Percentiles rank a stretch among this genome's conserved stretches.
Conservation (phyloP, 495 filamentous ascomycete species). For the Amphirosellinia nigrospora region DNA sequence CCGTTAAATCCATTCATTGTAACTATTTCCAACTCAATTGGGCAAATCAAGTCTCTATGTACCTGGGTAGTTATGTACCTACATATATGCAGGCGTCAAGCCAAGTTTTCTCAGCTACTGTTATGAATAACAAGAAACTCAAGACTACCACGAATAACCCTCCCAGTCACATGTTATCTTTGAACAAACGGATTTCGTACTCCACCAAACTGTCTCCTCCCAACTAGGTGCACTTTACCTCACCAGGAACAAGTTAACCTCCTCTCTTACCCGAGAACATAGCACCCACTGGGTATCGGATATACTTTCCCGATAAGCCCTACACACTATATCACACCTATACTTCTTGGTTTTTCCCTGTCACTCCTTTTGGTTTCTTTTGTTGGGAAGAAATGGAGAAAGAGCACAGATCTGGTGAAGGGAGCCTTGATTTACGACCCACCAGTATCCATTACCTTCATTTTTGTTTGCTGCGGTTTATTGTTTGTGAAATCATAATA, state of each 20-base stretch:
- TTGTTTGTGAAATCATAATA: background rate
- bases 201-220: background rate
- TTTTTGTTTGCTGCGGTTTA: background rate
- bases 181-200: background rate
- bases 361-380: background rate
- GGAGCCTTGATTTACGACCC: background rate
- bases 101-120: background rate
- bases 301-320: background rate
- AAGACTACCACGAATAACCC: background rate
- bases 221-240: no score
- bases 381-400: background rate
- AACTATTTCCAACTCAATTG: background rate
- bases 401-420: background rate
- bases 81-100: background rate
- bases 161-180: slow-evolving; percentile 4
- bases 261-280: background rate
- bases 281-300: background rate
- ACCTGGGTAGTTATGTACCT: background rate
- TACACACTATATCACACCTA: background rate
- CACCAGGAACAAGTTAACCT: background rate
- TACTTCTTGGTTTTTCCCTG: background rate
- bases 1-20: slow-evolving; percentile 4
- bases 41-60: background rate
- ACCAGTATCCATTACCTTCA: background rate
- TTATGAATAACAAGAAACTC: no score